phyloP scores from a whole-genome alignment of 2,329 filamentous ascomycete species.

The Epichloe amarillans region DNA sequence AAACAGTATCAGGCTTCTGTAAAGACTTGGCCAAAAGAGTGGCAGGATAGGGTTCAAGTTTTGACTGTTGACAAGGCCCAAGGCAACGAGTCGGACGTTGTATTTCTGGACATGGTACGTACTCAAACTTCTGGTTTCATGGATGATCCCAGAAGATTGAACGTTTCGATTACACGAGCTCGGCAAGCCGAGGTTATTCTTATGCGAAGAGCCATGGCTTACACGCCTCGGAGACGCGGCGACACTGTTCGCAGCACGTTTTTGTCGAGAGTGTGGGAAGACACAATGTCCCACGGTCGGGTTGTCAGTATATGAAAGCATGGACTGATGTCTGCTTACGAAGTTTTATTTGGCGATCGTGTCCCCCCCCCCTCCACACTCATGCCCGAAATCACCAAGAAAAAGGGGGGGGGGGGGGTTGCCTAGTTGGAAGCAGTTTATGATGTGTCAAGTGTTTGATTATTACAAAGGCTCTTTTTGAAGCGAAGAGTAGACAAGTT shows the following conservation, averaged over 20 bases:
- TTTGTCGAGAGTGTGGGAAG: constrained; percentile 19
- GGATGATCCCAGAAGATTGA: constrained; percentile 30
- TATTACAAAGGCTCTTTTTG: too few relatives aligned
- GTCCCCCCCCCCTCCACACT: too few relatives aligned
- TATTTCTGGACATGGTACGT: constrained; percentile 34
- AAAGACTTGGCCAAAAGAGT: constrained; percentile 14
- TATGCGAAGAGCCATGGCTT: constrained; percentile 27
- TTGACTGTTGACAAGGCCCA: constrained; percentile 32
- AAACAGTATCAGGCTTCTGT: constrained; percentile 21
- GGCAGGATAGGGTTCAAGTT: constrained; percentile 22
- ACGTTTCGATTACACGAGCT: constrained; percentile 32
- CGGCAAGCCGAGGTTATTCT: constrained; percentile 31
- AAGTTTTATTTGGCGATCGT: neutral
- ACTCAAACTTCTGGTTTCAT: constrained; percentile 25
- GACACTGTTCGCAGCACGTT: constrained; percentile 9
- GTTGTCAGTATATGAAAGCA: neutral
- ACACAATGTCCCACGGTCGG: constrained; percentile 11
- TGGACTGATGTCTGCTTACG: neutral
- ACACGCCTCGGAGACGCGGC: neutral
- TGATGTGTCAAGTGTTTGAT: too few relatives aligned
- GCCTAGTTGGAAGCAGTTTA: too few relatives aligned
- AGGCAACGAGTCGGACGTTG: constrained; percentile 33
- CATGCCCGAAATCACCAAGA: too few relatives aligned
- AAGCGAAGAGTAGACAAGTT: too few relatives aligned
- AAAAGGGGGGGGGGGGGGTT: too few relatives aligned